Conservation (phyloP, 2,329 filamentous ascomycete species). For the Zelopaecilomyces penicillatus region DNA sequence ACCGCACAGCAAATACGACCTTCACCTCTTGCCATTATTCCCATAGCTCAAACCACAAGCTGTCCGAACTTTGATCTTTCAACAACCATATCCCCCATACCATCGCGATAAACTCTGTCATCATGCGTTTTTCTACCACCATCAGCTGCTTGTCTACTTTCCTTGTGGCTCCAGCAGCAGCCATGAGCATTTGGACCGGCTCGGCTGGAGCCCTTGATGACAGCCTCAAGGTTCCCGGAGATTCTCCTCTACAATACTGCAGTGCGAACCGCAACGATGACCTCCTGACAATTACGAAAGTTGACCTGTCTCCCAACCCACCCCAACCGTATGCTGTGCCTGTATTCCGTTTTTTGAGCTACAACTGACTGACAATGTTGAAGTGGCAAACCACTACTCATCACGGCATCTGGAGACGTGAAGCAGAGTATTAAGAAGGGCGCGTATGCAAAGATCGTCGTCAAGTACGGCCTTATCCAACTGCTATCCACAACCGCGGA, state of each 20-base stretch:
- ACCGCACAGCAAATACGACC: too few species aligned
- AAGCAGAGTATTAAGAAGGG: constrained; percentile 64
- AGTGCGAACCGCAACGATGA: constrained; percentile 55
- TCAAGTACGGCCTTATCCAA: constrained; percentile 91
- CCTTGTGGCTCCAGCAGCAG: constrained; percentile 34
- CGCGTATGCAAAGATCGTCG: constrained; percentile 71
- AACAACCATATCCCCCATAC: too few species aligned
- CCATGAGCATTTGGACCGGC: constrained; percentile 33
- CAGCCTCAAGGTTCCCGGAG: constrained; percentile 64
- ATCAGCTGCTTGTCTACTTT: constrained; percentile 38
- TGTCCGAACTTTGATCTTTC: too few species aligned
- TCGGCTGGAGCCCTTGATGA: constrained; percentile 28
- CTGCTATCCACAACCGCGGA: constrained; percentile 74
- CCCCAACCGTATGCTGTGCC: constrained; percentile 58
- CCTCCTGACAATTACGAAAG: constrained; percentile 66
- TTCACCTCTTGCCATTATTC: too few species aligned
- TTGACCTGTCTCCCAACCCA: constrained; percentile 80
- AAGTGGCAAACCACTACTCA: constrained; percentile 70
- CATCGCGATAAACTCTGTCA: background rate
- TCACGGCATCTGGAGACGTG: constrained; percentile 71
- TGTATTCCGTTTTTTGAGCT: background rate
- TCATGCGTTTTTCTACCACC: constrained; percentile 31
- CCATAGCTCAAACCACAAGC: too few species aligned
- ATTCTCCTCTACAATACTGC: constrained; percentile 81
- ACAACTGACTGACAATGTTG: constrained; percentile 14